Evolutionary conservation across 805 yeast genomes (phyloP).

Genomic region (Zygosaccharomyces rouxii): DNA sequence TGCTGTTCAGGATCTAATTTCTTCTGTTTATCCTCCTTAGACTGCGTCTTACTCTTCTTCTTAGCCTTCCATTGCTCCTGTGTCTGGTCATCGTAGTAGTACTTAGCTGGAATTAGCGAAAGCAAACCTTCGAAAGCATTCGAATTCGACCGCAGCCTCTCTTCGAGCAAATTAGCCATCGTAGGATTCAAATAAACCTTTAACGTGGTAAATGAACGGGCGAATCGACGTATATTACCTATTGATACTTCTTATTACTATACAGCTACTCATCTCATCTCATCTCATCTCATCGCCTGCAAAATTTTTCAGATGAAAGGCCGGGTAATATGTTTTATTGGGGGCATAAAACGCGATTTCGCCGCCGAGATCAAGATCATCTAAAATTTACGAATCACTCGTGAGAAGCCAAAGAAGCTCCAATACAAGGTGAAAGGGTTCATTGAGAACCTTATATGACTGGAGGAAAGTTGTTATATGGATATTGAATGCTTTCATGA

Average conservation of each 20-base stretch:
- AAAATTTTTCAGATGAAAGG: constrained; percentile 4
- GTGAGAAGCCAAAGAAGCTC: too few species aligned
- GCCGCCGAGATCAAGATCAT: constrained; percentile 3
- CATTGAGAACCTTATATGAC: too few species aligned
- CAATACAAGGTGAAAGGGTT: too few species aligned
- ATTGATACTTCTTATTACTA: too few species aligned
- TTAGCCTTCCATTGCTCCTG: constrained; percentile 87
- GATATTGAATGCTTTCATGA: too few species aligned
- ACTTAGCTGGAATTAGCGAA: constrained; percentile 90
- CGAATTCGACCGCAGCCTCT: constrained; percentile 72
- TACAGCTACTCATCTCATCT: constrained; percentile 9
- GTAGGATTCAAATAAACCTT: neutral
- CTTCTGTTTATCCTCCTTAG: constrained; percentile 54
- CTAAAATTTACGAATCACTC: too few species aligned
- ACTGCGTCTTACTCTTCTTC: constrained; percentile 66
- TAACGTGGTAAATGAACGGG: neutral
- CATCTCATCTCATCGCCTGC: constrained; percentile 16
- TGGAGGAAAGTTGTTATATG: too few species aligned
- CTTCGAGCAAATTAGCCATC: constrained; percentile 62
- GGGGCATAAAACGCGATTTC: neutral
- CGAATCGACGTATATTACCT: neutral
- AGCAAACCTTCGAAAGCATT: constrained; percentile 83
- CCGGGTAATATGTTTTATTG: neutral
- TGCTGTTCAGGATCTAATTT: constrained; percentile 69
- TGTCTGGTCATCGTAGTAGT: constrained; percentile 86